Base-by-base conservation (phyloP, 441 rosid genomes). In the Populus trichocarpa region DNA sequence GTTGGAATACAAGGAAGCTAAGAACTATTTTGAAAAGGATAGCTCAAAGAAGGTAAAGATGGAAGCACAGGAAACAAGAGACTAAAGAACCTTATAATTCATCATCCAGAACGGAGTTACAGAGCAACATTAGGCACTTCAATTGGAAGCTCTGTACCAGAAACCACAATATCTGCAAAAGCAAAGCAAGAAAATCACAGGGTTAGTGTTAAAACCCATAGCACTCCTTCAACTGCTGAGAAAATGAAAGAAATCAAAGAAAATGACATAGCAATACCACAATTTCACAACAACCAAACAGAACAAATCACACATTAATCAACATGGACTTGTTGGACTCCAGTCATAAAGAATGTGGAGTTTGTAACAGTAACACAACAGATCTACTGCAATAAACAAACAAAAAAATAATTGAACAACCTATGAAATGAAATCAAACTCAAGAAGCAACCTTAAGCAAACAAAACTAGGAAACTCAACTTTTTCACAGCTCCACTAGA, bases 81-180 rank as follows among this genome's bases (percentile, higher is more conserved):
- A 61, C 28, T 38, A 59, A 42, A 70, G 69, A 36, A 77, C 69
- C 72, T 72, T 74, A 7, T 42, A 20, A 22, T n/a, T n/a, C 68
- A 36, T 14, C 72, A 8, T 69, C 22, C 25, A 26, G 11, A 61
- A 59, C 67, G 38, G 53, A 32, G 75, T 14, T 69, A 32, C 18
- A 69, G 36, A 67, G 64, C 57, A 61, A 50, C 38, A 67, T 16
- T 36, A 66, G 30, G 73, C 75, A 77, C 71, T 74, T 73, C 76
- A 20, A 13, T 33, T 23, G 53, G 68, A 76, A 79, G 80, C 65
- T 61, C 72, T 79, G 22, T 57, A 70, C 73, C 68, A 67, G 57
- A 75, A 81, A 46, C 73, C 68, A 57, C 77, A 35, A 66, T 59
- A 42, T 80, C 88, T 88, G 84, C 87, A 80, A 81, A 82, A 84